phyloP scores from a whole-genome alignment of 2,329 filamentous ascomycete genomes.

The Pestalotiopsis sp. region DNA sequence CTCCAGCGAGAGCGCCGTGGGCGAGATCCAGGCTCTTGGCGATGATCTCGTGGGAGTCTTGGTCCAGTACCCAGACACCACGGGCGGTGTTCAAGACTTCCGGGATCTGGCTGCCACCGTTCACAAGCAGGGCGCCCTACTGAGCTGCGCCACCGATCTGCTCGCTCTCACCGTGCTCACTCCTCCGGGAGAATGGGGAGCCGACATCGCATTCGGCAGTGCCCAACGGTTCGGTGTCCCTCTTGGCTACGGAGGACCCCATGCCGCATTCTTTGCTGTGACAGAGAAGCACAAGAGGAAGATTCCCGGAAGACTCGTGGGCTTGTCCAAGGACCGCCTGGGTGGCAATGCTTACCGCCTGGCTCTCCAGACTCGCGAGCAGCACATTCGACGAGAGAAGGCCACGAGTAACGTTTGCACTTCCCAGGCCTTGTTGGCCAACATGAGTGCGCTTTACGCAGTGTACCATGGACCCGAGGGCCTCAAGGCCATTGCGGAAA shows the following conservation, averaged over 20 bases:
- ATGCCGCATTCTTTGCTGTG: constrained; percentile 94
- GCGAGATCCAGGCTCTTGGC: constrained; percentile 72
- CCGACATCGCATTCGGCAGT: constrained; percentile 92
- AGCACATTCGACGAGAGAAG: constrained; percentile 95
- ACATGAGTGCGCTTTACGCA: constrained; percentile 95
- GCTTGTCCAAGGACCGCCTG: constrained; percentile 86
- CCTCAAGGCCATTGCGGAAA: constrained; percentile 80
- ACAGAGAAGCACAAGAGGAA: constrained; percentile 91
- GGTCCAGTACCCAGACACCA: constrained; percentile 93
- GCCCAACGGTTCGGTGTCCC: constrained; percentile 91
- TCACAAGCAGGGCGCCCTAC: constrained; percentile 75
- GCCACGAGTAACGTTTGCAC: constrained; percentile 98
- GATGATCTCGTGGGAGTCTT: constrained; percentile 86
- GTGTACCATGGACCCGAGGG: constrained; percentile 90
- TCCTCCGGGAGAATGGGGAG: constrained; percentile 90
- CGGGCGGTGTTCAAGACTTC: constrained; percentile 79
- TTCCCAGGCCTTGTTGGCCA: constrained; percentile 88
- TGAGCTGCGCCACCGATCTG: constrained; percentile 88
- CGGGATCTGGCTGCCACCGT: constrained; percentile 72
- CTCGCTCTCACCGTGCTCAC: constrained; percentile 85
- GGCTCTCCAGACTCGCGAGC: constrained; percentile 89
- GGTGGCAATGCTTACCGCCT: constrained; percentile 81
- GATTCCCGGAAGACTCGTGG: constrained; percentile 88
- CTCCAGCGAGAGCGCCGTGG: constrained; percentile 59
- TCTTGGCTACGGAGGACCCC: constrained; percentile 90